phyloP scores from a whole-genome alignment of 2,329 filamentous ascomycete species.

The Trichoderma sp. region DNA sequence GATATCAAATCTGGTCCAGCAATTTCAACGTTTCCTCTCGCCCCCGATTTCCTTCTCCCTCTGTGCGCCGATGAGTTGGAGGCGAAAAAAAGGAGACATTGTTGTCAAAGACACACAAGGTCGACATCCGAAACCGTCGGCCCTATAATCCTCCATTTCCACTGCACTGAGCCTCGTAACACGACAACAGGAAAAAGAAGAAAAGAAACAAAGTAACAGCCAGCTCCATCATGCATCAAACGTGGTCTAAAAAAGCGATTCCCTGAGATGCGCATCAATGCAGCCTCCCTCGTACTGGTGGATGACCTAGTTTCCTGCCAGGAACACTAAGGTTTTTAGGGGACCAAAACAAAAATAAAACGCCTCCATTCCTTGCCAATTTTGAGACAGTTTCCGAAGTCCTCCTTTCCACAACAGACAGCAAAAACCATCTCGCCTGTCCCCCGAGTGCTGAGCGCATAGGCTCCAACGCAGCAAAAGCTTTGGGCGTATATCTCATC shows the following conservation, averaged over 20 bases:
- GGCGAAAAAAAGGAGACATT: constrained; percentile 28
- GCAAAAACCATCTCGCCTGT: constrained; percentile 37
- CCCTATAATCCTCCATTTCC: constrained; percentile 36
- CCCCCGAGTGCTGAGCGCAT: constrained; percentile 27
- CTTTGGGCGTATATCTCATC: constrained; percentile 39
- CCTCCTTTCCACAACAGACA: constrained; percentile 33
- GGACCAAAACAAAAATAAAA: constrained; percentile 35
- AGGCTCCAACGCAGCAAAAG: constrained; percentile 30
- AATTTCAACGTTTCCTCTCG: constrained; percentile 18
- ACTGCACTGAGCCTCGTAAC: constrained; percentile 37
- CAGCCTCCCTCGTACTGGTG: constrained; percentile 37
- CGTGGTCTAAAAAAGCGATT: constrained; percentile 52
- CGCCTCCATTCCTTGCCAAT: constrained; percentile 25
- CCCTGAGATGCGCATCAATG: constrained; percentile 45
- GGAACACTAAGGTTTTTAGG: constrained; percentile 31
- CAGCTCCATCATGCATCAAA: constrained; percentile 57
- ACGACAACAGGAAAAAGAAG: constrained; percentile 44
- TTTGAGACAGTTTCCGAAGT: constrained; percentile 39
- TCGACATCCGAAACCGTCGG: constrained; percentile 32
- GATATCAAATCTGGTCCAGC: constrained; percentile 27
- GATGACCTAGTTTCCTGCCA: constrained; percentile 36
- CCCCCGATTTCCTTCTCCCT: constrained; percentile 17
- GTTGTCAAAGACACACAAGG: constrained; percentile 23
- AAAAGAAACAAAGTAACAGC: constrained; percentile 46
- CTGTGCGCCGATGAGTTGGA: constrained; percentile 20